Evolutionary conservation across 1,284 basidiomycete genomes (phyloP).

Genomic region (Sphagnurus paluster): DNA sequence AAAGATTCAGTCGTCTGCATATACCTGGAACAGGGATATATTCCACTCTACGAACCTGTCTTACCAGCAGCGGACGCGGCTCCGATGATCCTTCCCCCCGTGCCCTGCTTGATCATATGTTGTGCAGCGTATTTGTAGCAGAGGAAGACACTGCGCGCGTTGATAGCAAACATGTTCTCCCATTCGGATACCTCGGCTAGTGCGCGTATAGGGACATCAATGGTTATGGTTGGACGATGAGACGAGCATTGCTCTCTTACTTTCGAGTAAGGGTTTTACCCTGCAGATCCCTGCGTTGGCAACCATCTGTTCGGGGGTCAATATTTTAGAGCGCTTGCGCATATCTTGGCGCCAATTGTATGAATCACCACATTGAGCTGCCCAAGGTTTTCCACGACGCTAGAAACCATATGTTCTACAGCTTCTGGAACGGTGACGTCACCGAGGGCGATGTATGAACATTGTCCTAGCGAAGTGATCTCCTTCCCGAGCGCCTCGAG

Average conservation of each 20-base stretch:
- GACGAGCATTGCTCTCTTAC: too few species aligned
- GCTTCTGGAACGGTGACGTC: constrained; percentile 28
- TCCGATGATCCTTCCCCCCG: constrained; percentile 23
- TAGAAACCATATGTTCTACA: constrained; percentile 27
- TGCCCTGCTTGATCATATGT: constrained; percentile 23
- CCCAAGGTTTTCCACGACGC: constrained; percentile 24
- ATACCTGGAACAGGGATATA: background rate
- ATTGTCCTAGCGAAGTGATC: constrained; percentile 18
- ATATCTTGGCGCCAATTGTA: constrained; percentile 4
- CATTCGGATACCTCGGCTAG: constrained; percentile 16
- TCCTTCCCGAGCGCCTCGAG: constrained; percentile 18
- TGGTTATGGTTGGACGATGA: background rate
- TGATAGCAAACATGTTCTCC: constrained; percentile 19
- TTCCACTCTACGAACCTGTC: constrained; percentile 5
- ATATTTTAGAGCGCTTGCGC: background rate
- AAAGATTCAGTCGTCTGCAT: background rate
- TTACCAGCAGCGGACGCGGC: constrained; percentile 15
- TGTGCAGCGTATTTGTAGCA: constrained; percentile 23
- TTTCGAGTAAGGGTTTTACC: constrained; percentile 17
- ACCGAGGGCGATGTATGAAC: constrained; percentile 15
- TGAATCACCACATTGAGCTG: constrained; percentile 32
- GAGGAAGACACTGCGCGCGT: constrained; percentile 17
- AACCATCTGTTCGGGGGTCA: constrained; percentile 23
- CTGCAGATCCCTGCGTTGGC: constrained; percentile 26
- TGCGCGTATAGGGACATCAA: background rate